Percentiles rank a stretch among this genome's conserved stretches.
phyloP scores from a whole-genome alignment of 352 stramenopile species.

The Pythium vanterpoolii region DNA sequence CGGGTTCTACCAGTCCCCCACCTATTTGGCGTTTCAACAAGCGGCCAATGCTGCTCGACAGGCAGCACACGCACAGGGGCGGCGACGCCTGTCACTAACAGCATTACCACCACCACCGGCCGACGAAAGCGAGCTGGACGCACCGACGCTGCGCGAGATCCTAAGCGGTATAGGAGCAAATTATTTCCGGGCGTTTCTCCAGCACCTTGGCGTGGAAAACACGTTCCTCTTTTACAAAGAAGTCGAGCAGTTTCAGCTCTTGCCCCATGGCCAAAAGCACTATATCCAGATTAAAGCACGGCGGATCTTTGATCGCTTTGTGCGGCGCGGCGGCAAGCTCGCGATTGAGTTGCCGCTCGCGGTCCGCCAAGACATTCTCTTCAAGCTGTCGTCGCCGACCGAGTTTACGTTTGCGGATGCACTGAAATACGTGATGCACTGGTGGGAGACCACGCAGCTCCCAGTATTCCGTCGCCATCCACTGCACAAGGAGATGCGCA shows the following conservation, averaged over 20 bases:
- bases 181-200: slow-evolving; percentile 56
- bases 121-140: neutral
- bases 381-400: slow-evolving; percentile 48
- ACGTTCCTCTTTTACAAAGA: slow-evolving; percentile 73
- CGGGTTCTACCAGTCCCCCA: slow-evolving; percentile 43
- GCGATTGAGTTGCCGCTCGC: slow-evolving; percentile 59
- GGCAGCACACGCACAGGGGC: neutral
- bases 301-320: slow-evolving; percentile 71
- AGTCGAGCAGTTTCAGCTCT: slow-evolving; percentile 63
- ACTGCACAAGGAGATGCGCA: slow-evolving; percentile 43
- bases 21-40: slow-evolving; percentile 24
- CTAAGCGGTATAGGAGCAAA: slow-evolving; percentile 48
- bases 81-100: neutral
- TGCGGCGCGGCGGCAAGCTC: slow-evolving; percentile 54
- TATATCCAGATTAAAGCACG: slow-evolving; percentile 73
- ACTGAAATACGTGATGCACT: slow-evolving; percentile 43
- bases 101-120: neutral
- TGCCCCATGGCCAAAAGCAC: slow-evolving; percentile 61
- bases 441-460: slow-evolving; percentile 52
- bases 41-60: neutral
- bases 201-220: slow-evolving; percentile 46
- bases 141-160: slow-evolving; percentile 28
- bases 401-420: slow-evolving; percentile 66
- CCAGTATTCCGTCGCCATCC: slow-evolving; percentile 37
- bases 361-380: slow-evolving; percentile 63